Percentiles rank a stretch among this genome's conserved stretches.
phyloP scores from a whole-genome alignment of 768 basidiomycete genomes.

The Lentinula raphanica region DNA sequence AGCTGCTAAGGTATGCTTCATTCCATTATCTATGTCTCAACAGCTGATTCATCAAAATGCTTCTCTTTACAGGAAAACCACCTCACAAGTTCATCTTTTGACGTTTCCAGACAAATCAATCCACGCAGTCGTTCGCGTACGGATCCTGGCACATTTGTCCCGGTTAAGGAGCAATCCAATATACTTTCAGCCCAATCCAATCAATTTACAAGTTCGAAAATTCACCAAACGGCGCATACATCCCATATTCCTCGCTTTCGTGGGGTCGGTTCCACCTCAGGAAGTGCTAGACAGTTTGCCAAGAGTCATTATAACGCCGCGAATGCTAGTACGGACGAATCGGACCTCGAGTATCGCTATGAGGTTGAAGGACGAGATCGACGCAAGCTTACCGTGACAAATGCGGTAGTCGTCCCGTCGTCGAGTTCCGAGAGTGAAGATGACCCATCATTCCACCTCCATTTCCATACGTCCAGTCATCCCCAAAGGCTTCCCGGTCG shows the following conservation, averaged over 20 bases:
- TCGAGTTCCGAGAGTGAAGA: slow-evolving; percentile 34
- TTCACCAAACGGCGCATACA: not conserved
- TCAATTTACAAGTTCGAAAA: not conserved
- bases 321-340: slow-evolving; percentile 27
- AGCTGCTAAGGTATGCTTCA: not conserved
- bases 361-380: slow-evolving; percentile 24
- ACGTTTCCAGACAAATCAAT: not conserved
- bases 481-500: not conserved
- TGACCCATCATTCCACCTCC: slow-evolving; percentile 9
- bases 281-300: not conserved
- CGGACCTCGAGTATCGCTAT: slow-evolving; percentile 34
- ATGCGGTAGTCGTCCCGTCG: slow-evolving; percentile 37
- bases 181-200: slow-evolving; percentile 8
- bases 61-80: slow-evolving; percentile 3
- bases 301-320: slow-evolving; percentile 9
- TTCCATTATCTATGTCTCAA: not conserved
- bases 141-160: slow-evolving; percentile 22
- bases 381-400: slow-evolving; percentile 41
- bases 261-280: slow-evolving; percentile 10
- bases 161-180: not conserved
- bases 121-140: slow-evolving; percentile 30
- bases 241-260: slow-evolving; percentile 30
- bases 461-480: not conserved
- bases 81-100: not conserved
- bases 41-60: not conserved